Base-by-base conservation (phyloP, 2,329 filamentous ascomycete species). In the Sphaerulina vaccinii region DNA sequence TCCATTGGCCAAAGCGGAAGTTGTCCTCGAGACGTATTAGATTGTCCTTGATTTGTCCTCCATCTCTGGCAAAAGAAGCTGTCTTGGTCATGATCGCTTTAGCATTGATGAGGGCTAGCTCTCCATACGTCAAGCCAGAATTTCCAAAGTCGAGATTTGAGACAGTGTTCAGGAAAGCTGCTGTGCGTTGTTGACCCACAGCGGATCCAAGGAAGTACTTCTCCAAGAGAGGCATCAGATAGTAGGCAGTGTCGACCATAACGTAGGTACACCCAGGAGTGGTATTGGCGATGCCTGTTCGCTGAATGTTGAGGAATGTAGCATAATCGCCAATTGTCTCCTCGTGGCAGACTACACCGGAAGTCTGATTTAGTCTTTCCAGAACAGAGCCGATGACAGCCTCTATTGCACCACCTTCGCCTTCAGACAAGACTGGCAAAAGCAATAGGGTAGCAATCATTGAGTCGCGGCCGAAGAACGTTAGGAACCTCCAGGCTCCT, bases 311-410 rank as follows among this genome's bases (percentile, higher is more conserved):
- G 1, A 82, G 66, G 60, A 73, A 84, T 0, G 82, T 84, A 0
- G 82, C 80, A 60, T 85, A 86, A 61, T 86, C 84, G 3, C 78
- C 82, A 56, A 86, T 80, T 0, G 80, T 82, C 62, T 86, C 83
- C 62, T 86, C 82, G 55, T 86, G 84, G 42, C 79, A 83, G 1
- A 80, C 80, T 13, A 74, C 81, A 0, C 83, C 83, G 59, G 85
- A 81, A 0, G 73, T 79, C 2, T 72, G 70, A 56, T 85, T 80
- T 41, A 86, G 73, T 9, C 83, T 75, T 60, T 86, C 83, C 5
- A 85, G 64, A 0, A 84, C 81, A 1, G 80, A 78, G 0, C 74
- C 73, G 16, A 86, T 79, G 1, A 84, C 81, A 2, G 83, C 81
- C 63, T 86, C 83, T 11, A 83, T 72, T 0, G 81, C 76, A 2